A percentile compares a stretch with the other conserved stretches of the same genome.
phyloP scores from a whole-genome alignment of 2,329 filamentous ascomycete genomes.

The Gyromitra esculenta region DNA sequence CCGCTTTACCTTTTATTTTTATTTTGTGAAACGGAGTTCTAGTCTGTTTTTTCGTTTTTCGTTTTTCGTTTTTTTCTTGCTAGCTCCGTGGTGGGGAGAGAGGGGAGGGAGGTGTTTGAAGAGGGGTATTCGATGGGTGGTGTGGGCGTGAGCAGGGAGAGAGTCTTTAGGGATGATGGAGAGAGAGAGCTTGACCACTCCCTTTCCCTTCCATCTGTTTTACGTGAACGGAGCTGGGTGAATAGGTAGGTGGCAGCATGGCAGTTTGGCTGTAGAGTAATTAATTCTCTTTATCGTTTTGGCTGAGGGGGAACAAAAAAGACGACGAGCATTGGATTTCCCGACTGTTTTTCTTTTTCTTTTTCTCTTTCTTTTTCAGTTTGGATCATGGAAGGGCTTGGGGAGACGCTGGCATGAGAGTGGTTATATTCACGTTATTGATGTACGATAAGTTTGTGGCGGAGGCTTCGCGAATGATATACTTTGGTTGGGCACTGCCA shows the following conservation, averaged over 20 bases:
- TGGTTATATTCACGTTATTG: slow-evolving; percentile 9
- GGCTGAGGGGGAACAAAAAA: slow-evolving; percentile 17
- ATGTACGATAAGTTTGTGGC: slow-evolving; percentile 22
- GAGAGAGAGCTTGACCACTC: not conserved
- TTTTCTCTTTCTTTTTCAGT: not conserved
- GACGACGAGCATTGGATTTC: not conserved
- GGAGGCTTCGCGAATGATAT: too few relatives aligned
- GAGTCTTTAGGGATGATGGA: slow-evolving; percentile 1
- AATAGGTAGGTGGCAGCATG: not conserved
- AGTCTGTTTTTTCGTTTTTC: slow-evolving; percentile 29
- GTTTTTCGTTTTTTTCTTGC: not conserved
- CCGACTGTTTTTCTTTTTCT: not conserved
- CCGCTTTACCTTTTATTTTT: slow-evolving; percentile 21
- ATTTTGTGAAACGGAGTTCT: slow-evolving; percentile 47
- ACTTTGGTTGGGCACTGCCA: too few relatives aligned
- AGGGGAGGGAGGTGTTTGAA: slow-evolving; percentile 4
- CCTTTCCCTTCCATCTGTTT: not conserved
- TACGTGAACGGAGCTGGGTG: not conserved
- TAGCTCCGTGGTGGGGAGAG: not conserved
- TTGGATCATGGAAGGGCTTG: too few relatives aligned
- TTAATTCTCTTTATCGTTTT: slow-evolving; percentile 41
- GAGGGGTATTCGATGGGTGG: slow-evolving; percentile 8
- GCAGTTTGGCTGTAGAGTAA: slow-evolving; percentile 29
- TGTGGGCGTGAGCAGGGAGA: not conserved
- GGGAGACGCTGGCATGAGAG: too few relatives aligned